These are phyloP conservation scores for Calonectria pseudoturangicola DNA, from an alignment of 2,329 filamentous ascomycete species.

Conservation along the genomic window DNA sequence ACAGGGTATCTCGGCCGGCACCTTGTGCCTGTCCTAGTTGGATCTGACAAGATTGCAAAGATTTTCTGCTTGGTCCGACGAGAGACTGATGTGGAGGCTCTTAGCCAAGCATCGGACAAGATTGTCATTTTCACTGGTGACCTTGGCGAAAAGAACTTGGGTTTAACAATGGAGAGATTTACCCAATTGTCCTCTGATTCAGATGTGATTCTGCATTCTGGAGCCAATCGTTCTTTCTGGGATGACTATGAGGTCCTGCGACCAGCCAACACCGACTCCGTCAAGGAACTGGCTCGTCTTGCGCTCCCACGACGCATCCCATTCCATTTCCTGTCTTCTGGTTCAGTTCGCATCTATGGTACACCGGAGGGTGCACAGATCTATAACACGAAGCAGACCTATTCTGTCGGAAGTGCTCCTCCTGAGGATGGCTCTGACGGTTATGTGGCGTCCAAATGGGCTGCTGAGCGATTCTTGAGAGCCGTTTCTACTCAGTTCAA, in stretches of 20 bases:
- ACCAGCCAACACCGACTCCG: neutral
- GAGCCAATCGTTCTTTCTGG: conserved; percentile 1
- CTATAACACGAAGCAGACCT: neutral
- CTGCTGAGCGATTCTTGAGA: neutral
- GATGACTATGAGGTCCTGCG: neutral
- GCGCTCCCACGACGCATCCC: neutral
- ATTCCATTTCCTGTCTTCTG: neutral
- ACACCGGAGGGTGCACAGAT: neutral
- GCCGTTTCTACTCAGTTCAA: neutral
- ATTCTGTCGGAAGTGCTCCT: neutral
- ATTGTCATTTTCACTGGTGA: conserved; percentile 2
- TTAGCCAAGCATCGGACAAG: neutral
- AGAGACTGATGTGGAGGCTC: neutral
- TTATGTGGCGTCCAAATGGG: conserved; percentile 2
- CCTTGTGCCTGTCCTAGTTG: neutral
- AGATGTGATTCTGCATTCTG: neutral
- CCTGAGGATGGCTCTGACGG: conserved; percentile 2
- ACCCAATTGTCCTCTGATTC: neutral
- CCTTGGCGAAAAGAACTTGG: neutral
- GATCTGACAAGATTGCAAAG: neutral
- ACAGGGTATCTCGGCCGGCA: neutral
- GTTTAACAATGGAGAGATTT: neutral
- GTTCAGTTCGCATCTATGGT: neutral
- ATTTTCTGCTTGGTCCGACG: neutral
- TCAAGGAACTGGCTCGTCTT: neutral